Evolutionary conservation across 1,284 basidiomycete species (phyloP), one percentile per base, ranked within the genome.

Genomic region (Rhodotorula glutinis): DNA sequence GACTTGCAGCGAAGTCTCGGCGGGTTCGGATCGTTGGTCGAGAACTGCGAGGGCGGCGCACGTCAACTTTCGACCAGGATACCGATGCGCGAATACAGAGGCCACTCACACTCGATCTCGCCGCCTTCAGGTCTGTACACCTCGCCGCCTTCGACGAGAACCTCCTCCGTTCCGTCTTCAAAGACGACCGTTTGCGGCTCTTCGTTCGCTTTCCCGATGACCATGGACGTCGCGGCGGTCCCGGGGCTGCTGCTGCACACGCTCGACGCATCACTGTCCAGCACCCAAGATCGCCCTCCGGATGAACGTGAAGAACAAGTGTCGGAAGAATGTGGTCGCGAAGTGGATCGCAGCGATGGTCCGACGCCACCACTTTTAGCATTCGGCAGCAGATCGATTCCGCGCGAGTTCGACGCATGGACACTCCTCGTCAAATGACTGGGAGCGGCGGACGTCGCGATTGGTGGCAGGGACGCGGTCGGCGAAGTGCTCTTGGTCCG

Each of bases 1-100:
- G 43, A 73, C 67, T 11, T 59, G 54, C 10, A 73, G 29, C 30
- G 60, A 58, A 8, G 65, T 65, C 11, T 65, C 65, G 16, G 59
- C 52, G 2, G 72, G 72, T 33, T 73, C 72, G 4, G 72, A 69
- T 10, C 72, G 60, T 13, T 68, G 69, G 44, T 73, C 72, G 23
- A 73, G 57, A 52, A 73, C 71, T 72, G 57, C 43, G 40, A 2
- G 53, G 19, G 5, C 8, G 17, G 7, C 11, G 38, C 1, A n/a
- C n/a, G n/a, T n/a, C n/a, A n/a, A n/a, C n/a, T n/a, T n/a, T n/a
- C n/a, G n/a, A n/a, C n/a, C n/a, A n/a, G n/a, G n/a, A n/a, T n/a
- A n/a, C n/a, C n/a, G n/a, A n/a, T n/a, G n/a, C n/a, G n/a, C n/a
- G n/a, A n/a, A n/a, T n/a, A 19, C 23, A 30, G 25, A 4, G 11